Evolutionary conservation across 2,329 filamentous ascomycete genomes (phyloP).

Genomic region (Fusarium avenaceum): DNA sequence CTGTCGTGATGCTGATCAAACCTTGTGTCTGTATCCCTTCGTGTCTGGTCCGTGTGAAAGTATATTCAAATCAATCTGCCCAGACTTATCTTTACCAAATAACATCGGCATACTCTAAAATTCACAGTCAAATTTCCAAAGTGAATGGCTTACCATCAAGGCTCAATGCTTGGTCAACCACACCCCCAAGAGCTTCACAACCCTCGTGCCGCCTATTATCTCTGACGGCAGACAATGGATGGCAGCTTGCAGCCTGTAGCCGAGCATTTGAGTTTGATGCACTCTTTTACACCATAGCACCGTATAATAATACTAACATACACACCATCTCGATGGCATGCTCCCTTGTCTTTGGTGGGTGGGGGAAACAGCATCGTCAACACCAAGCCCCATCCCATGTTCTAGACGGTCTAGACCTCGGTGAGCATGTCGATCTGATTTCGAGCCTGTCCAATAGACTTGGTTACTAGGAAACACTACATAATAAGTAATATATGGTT

Average conservation of each 20-base stretch:
- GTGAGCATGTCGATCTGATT: conserved; percentile 45
- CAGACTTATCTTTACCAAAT: not conserved
- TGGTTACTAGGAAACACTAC: conserved; percentile 26
- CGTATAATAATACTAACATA: not conserved
- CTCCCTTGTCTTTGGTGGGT: conserved; percentile 32
- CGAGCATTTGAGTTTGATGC: conserved; percentile 12
- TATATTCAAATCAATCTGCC: not conserved
- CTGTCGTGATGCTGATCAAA: not conserved
- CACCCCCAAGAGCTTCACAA: conserved; percentile 33
- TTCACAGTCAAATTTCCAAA: not conserved
- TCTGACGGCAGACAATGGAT: conserved; percentile 19
- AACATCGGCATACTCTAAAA: not conserved
- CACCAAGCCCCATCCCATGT: conserved; percentile 30
- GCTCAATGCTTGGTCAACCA: conserved; percentile 22
- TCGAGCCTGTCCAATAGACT: conserved; percentile 33
- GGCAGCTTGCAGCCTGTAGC: conserved; percentile 35
- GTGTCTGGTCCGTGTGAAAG: too few relatives aligned
- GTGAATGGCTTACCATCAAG: not conserved
- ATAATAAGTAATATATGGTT: conserved; percentile 24
- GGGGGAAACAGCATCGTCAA: conserved; percentile 30
- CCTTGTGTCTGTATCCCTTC: not conserved
- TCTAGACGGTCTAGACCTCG: conserved; percentile 45
- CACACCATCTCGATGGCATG: conserved; percentile 30
- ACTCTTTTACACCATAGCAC: conserved; percentile 13
- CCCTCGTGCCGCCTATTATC: conserved; percentile 34